Percentiles rank a stretch among this genome's conserved stretches.
Evolutionary conservation across 2,329 filamentous ascomycete species (phyloP).

Genomic region (Alternaria brassicicola): DNA sequence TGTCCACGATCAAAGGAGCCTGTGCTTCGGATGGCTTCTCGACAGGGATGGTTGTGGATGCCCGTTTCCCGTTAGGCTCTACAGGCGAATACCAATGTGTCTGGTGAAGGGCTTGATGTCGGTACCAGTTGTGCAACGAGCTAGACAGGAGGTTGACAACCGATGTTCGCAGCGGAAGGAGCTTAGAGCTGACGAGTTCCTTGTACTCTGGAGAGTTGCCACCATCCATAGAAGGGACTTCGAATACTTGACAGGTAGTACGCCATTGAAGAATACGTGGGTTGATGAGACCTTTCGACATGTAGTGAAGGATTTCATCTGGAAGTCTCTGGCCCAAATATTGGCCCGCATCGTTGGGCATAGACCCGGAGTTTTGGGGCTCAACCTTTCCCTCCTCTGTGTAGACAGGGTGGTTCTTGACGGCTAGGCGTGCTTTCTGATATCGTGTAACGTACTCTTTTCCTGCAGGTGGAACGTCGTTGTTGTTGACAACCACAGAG

Average conservation of each 20-base stretch:
- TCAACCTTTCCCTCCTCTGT: slow-evolving; percentile 76
- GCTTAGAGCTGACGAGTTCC: slow-evolving; percentile 73
- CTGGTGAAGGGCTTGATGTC: slow-evolving; percentile 77
- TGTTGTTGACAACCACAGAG: slow-evolving; percentile 75
- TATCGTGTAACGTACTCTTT: slow-evolving; percentile 84
- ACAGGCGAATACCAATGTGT: slow-evolving; percentile 74
- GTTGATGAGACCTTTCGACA: slow-evolving; percentile 81
- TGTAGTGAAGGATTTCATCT: slow-evolving; percentile 87
- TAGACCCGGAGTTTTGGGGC: slow-evolving; percentile 72
- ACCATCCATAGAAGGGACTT: slow-evolving; percentile 85
- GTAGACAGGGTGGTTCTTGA: slow-evolving; percentile 87
- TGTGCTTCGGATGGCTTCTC: slow-evolving; percentile 56
- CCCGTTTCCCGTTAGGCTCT: slow-evolving; percentile 32
- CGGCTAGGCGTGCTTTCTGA: slow-evolving; percentile 80
- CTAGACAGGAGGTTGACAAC: slow-evolving; percentile 79
- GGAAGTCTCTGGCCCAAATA: slow-evolving; percentile 90
- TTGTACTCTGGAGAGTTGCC: slow-evolving; percentile 81
- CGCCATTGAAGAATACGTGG: slow-evolving; percentile 82
- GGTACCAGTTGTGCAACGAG: slow-evolving; percentile 81
- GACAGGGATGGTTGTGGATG: slow-evolving; percentile 67
- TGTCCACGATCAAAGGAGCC: slow-evolving; percentile 60
- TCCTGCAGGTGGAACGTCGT: slow-evolving; percentile 76
- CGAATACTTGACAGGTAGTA: slow-evolving; percentile 75
- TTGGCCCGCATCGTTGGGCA: slow-evolving; percentile 84
- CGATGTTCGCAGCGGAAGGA: slow-evolving; percentile 76